Percentiles rank a stretch among this genome's conserved stretches.
These are phyloP conservation scores for Talaromyces adpressus DNA, from an alignment of 495 filamentous ascomycete species.

Conservation along the genomic window DNA sequence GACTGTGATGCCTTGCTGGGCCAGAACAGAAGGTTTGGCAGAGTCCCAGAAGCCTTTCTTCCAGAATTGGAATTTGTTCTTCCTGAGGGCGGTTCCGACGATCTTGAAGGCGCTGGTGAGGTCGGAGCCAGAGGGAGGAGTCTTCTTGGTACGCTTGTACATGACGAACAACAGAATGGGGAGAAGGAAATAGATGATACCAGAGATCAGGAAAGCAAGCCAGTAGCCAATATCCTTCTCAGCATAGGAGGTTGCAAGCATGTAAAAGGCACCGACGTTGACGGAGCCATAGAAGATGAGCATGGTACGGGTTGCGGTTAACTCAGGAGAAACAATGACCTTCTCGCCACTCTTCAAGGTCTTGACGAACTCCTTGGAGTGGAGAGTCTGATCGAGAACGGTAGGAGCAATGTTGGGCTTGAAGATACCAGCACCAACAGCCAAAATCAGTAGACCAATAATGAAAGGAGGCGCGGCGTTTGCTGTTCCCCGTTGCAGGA, in stretches of 20 bases:
- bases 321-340: constrained; percentile 29
- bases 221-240: constrained; percentile 36
- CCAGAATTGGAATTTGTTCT: constrained; percentile 50
- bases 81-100: constrained; percentile 42
- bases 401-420: constrained; percentile 34
- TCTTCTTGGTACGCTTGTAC: constrained; percentile 39
- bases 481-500: constrained; percentile 43
- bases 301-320: constrained; percentile 26
- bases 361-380: constrained; percentile 24
- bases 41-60: constrained; percentile 55
- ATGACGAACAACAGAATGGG: constrained; percentile 42
- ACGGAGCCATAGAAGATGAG: constrained; percentile 32
- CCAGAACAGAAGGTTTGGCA: constrained; percentile 55
- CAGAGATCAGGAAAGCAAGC: constrained; percentile 25
- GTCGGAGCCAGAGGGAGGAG: constrained; percentile 46
- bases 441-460: constrained; percentile 39
- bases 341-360: constrained; percentile 28
- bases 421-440: constrained; percentile 31
- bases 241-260: constrained; percentile 29
- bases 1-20: constrained; percentile 35
- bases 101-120: constrained; percentile 50
- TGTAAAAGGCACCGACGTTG: constrained; percentile 32
- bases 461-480: constrained; percentile 51
- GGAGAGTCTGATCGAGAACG: constrained; percentile 26
- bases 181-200: constrained; percentile 47